Evolutionary conservation across 2,329 filamentous ascomycete species (phyloP).

Genomic region (Phialophora verrucosa): DNA sequence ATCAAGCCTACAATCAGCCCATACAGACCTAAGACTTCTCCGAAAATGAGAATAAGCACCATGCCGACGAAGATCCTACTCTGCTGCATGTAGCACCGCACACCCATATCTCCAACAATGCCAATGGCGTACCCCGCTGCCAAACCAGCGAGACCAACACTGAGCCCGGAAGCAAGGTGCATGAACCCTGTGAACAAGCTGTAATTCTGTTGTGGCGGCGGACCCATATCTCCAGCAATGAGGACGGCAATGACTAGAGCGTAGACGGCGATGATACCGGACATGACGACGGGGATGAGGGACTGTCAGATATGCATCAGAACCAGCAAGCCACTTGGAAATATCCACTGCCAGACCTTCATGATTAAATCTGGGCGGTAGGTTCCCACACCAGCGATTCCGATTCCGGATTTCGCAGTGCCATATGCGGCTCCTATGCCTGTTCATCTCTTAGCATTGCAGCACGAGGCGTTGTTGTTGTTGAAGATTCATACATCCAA

Average conservation of each 20-base stretch:
- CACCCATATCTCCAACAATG: slow-evolving; percentile 89
- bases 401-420: slow-evolving; percentile 71
- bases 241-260: slow-evolving; percentile 95
- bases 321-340: background rate
- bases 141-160: slow-evolving; percentile 88
- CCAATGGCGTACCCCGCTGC: slow-evolving; percentile 97
- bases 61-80: slow-evolving; percentile 96
- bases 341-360: slow-evolving; percentile 56
- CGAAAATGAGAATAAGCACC: slow-evolving; percentile 98
- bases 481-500: slow-evolving; percentile 50
- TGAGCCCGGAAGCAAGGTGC: slow-evolving; percentile 88
- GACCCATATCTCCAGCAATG: slow-evolving; percentile 86
- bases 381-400: slow-evolving; percentile 69
- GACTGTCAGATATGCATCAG: slow-evolving; percentile 45
- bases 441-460: slow-evolving; percentile 46
- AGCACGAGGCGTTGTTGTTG: background rate
- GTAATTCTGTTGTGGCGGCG: slow-evolving; percentile 71
- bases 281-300: slow-evolving; percentile 75
- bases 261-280: slow-evolving; percentile 98
- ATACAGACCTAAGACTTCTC: slow-evolving; percentile 94
- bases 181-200: slow-evolving; percentile 90
- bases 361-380: slow-evolving; percentile 71
- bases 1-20: slow-evolving; percentile 93
- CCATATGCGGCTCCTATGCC: slow-evolving; percentile 70
- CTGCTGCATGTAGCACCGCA: slow-evolving; percentile 94